Percentiles rank a stretch among this genome's conserved stretches.
phyloP scores from a whole-genome alignment of 768 basidiomycete species.

The Antrodiella citrinella region DNA sequence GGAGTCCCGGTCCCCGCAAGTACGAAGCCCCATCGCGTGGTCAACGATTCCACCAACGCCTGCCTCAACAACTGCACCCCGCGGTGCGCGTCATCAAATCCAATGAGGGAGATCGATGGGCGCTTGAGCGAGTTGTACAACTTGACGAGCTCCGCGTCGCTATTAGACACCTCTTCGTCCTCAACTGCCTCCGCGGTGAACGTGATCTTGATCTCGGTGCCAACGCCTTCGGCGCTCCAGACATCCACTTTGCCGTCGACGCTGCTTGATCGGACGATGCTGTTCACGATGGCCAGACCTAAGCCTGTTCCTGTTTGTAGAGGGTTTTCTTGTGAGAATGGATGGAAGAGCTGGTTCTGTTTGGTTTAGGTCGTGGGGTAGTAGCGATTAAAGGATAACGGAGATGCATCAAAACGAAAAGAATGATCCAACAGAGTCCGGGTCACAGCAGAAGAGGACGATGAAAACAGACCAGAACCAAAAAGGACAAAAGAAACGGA shows the following conservation, averaged over 20 bases:
- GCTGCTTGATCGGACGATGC: slow-evolving; percentile 78
- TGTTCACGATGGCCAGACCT: slow-evolving; percentile 92
- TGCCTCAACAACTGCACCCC: slow-evolving; percentile 62
- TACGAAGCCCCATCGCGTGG: slow-evolving; percentile 70
- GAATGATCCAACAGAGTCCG: neutral
- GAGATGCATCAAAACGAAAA: neutral
- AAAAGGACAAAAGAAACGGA: neutral
- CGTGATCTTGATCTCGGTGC: slow-evolving; percentile 85
- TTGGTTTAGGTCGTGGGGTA: neutral
- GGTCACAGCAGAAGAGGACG: neutral
- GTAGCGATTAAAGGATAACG: neutral
- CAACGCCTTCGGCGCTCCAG: slow-evolving; percentile 82
- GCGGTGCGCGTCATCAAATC: slow-evolving; percentile 57
- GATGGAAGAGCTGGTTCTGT: slow-evolving; percentile 91
- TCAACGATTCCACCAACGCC: slow-evolving; percentile 58
- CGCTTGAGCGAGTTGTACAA: slow-evolving; percentile 23
- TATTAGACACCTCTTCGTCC: slow-evolving; percentile 21
- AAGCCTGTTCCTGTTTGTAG: slow-evolving; percentile 89
- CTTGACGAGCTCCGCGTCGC: slow-evolving; percentile 19
- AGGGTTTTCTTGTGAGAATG: slow-evolving; percentile 95
- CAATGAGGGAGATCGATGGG: slow-evolving; percentile 58
- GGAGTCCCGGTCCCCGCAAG: slow-evolving; percentile 28
- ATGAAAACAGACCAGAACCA: neutral
- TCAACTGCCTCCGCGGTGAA: slow-evolving; percentile 64
- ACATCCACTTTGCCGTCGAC: slow-evolving; percentile 92